Evolutionary conservation across 225 moss, liverwort and hornwort genomes (phyloP), one percentile per base, ranked within the genome.

Genomic region (Thuidium tamariscinum): DNA sequence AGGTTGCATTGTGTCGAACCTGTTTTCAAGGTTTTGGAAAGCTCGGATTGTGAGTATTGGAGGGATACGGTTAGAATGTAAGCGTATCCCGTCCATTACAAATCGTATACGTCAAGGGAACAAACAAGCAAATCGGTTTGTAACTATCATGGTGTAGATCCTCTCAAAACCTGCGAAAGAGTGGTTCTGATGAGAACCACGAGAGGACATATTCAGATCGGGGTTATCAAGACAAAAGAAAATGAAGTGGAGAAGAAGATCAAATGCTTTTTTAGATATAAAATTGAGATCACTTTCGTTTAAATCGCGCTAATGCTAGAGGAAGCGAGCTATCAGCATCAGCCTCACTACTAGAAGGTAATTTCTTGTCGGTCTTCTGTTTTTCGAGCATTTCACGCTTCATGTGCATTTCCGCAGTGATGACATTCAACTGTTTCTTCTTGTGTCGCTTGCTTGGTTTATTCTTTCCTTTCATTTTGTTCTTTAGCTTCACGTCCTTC

Each of bases 381-480:
- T 95, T 94, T 34, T 92, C 92, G 67, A 94, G 90, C 86, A 92
- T 86, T 46, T 95, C 92, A 13, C 97, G 93, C 82, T 96, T 96
- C 87, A 83, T 86, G 41, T 83, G 46, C 91, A 88, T 89, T 80
- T 91, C 89, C 21, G 92, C 92, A 23, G 92, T 91, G 30, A 99
- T 86, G 17, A 99, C 94, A 64, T 94, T 96, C 82, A 92, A 85
- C 84, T 94, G 87, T 82, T 97, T 99, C 86, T 95, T 92, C 86
- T 90, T 92, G 74, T 97, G 93, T 79, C 94, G 87, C 87, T 91
- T 96, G 87, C 97, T 99, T 27, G 98, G 93, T 82, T 97, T 99
- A 81, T 92, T 94, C 63, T 96, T 94, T 54, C 98, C 98, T 85
- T 99, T 99, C 46, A 93, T 93, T 86, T 99, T 99, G 49, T 93